Percentiles rank a stretch among this genome's conserved stretches.
Evolutionary conservation across 1,139 yeast species (phyloP).

Genomic region (Tardiomyces blankii): DNA sequence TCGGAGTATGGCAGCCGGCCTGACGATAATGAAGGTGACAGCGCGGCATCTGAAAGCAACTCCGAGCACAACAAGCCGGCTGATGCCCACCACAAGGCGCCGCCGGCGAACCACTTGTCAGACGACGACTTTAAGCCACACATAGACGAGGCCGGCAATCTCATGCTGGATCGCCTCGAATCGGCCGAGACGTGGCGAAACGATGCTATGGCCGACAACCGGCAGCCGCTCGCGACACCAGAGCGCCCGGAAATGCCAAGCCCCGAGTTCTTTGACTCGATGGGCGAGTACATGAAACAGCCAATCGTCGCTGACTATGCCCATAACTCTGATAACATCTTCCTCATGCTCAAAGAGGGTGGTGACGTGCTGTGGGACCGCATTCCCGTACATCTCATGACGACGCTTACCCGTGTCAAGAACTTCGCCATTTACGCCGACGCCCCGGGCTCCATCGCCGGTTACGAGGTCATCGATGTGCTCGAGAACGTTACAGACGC

Average conservation of each 20-base stretch:
- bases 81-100: not conserved
- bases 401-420: constrained; percentile 25
- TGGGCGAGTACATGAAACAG: not conserved
- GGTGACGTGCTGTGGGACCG: constrained; percentile 27
- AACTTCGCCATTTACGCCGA: constrained; percentile 28
- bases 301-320: not conserved
- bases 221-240: not conserved
- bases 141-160: not conserved
- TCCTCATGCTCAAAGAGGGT: constrained; percentile 28
- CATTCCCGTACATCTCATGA: constrained; percentile 25
- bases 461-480: constrained; percentile 24
- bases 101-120: not conserved
- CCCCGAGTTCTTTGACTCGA: not conserved
- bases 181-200: not conserved
- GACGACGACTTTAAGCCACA: not conserved
- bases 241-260: not conserved
- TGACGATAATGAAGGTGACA: no score
- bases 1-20: not conserved
- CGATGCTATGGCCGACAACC: not conserved
- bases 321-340: constrained; percentile 12
- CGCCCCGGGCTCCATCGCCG: constrained; percentile 21
- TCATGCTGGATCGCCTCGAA: not conserved
- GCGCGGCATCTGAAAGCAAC: no score
- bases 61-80: no score
- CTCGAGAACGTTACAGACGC: constrained; percentile 17